phyloP scores from a whole-genome alignment of 306 rosid species.

The Prunus padus region DNA sequence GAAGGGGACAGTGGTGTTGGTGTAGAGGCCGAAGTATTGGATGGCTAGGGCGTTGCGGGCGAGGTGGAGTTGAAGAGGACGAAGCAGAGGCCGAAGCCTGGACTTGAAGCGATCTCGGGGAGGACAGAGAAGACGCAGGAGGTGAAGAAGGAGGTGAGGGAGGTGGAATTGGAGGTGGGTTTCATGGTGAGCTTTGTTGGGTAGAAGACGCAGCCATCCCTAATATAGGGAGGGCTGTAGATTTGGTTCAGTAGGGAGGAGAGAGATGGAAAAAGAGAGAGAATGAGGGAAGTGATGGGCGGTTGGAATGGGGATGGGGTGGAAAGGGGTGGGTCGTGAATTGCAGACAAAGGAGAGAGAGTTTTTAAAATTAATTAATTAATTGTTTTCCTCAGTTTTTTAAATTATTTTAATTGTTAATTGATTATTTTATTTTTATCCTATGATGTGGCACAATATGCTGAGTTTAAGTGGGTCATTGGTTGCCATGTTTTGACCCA shows the following conservation, averaged over 20 bases:
- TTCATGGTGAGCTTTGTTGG: slow-evolving; percentile 32
- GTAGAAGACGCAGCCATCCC: slow-evolving; percentile 59
- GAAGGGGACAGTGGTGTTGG: slow-evolving; percentile 37
- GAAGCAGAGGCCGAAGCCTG: slow-evolving; percentile 80
- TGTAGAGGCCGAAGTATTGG: slow-evolving; percentile 81
- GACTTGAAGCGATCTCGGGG: slow-evolving; percentile 52
- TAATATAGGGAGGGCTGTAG: slow-evolving; percentile 8
- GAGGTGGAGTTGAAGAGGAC: slow-evolving; percentile 54
- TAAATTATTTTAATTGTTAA: no score
- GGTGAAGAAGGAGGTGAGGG: slow-evolving; percentile 65
- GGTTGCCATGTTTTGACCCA: no score
- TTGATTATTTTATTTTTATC: no score
- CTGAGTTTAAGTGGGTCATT: no score
- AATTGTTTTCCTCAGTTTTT: no score
- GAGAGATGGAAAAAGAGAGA: slow-evolving; percentile 63
- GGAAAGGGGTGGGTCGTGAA: slow-evolving; percentile 6
- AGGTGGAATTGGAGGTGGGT: slow-evolving; percentile 29
- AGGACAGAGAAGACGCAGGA: slow-evolving; percentile 77
- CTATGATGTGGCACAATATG: no score
- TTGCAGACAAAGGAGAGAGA: background rate
- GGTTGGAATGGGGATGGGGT: slow-evolving; percentile 15
- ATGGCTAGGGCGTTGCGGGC: slow-evolving; percentile 64
- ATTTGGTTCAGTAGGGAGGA: slow-evolving; percentile 70
- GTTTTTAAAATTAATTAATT: no score
- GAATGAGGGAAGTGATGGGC: slow-evolving; percentile 60